Evolutionary conservation across 129 eudicot genomes (phyloP).

Genomic region (Escallonia herrerae): DNA sequence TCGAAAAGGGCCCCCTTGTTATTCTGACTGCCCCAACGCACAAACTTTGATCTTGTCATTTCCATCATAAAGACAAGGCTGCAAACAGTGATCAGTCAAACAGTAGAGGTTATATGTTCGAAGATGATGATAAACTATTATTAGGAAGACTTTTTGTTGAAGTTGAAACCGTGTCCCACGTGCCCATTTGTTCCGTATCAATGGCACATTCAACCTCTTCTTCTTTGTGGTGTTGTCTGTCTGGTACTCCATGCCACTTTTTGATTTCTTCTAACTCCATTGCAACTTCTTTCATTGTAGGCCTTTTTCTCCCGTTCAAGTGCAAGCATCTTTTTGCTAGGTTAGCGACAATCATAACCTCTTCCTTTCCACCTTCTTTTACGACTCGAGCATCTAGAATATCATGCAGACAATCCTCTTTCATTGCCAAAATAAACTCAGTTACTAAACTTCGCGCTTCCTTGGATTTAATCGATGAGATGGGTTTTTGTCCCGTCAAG

Average conservation of each 20-base stretch:
- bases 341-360: conserved; percentile 9
- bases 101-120: background rate
- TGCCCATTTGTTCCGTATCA: background rate
- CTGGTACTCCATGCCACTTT: background rate
- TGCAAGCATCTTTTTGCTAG: conserved; percentile 21
- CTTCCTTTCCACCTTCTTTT: conserved; percentile 10
- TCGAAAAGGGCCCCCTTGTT: too few species aligned
- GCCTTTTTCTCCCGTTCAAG: conserved; percentile 25
- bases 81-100: background rate
- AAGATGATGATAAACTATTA: background rate
- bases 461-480: too few species aligned
- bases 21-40: too few species aligned
- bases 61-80: too few species aligned
- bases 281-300: conserved; percentile 20
- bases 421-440: background rate
- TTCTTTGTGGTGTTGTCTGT: background rate
- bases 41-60: too few species aligned
- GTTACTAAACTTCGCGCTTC: background rate
- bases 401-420: background rate
- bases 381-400: conserved; percentile 2
- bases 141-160: background rate
- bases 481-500: too few species aligned
- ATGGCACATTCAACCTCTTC: conserved; percentile 1
- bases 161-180: conserved; percentile 1
- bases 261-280: background rate